phyloP scores from a whole-genome alignment of 257 asterid species.

The Penstemon newberryi region DNA sequence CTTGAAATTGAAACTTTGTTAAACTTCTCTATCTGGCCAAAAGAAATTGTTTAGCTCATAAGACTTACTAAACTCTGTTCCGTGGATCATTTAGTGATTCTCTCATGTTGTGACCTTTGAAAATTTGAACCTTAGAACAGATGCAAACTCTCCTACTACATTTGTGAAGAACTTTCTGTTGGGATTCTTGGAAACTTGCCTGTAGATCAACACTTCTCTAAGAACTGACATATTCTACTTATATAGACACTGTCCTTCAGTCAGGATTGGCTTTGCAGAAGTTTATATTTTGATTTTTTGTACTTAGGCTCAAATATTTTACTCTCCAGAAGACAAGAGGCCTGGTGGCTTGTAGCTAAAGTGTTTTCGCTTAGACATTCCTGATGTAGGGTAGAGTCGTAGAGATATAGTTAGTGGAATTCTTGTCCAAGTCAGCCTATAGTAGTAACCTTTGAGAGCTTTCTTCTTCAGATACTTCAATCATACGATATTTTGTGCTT shows the following conservation, averaged over 20 bases:
- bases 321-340: too few relatives aligned
- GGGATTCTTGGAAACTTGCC: neutral
- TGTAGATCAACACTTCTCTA: constrained; percentile 1
- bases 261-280: constrained; percentile 3
- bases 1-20: neutral
- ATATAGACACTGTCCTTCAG: neutral
- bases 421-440: neutral
- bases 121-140: neutral
- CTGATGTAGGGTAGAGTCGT: too few relatives aligned
- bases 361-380: neutral
- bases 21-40: neutral
- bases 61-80: too few relatives aligned
- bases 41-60: too few relatives aligned
- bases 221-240: constrained; percentile 5
- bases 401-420: too few relatives aligned
- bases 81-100: neutral
- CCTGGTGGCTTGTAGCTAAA: neutral
- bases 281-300: neutral
- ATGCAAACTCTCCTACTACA: too few relatives aligned
- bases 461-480: constrained; percentile 4
- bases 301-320: neutral
- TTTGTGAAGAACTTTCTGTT: neutral
- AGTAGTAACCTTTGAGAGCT: neutral
- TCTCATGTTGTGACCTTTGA: neutral
- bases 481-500: constrained; percentile 18